phyloP scores from a whole-genome alignment of 2,329 filamentous ascomycete species.

The Didymella segeticola region DNA sequence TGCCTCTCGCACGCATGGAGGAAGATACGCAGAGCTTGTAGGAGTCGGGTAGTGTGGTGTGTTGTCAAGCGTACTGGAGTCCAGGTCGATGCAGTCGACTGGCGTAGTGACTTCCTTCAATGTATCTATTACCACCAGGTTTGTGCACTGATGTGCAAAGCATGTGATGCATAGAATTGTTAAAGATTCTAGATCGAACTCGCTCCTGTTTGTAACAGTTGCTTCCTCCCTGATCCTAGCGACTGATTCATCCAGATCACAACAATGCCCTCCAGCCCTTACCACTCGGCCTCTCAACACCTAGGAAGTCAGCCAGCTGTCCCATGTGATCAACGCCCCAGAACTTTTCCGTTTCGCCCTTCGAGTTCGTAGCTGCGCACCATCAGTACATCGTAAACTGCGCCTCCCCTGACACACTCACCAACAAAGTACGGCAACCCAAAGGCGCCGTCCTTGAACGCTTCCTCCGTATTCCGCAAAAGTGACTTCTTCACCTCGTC shows the following conservation, averaged over 20 bases:
- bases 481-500: conserved; percentile 57
- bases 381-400: background rate
- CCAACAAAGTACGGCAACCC: conserved; percentile 65
- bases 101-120: no score
- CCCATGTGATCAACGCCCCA: conserved; percentile 69
- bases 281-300: conserved; percentile 52
- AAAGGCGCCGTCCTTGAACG: conserved; percentile 63
- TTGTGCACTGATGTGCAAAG: no score
- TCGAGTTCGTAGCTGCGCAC: conserved; percentile 57
- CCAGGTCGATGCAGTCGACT: no score
- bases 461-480: conserved; percentile 57
- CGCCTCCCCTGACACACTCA: conserved; percentile 25
- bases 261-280: conserved; percentile 51
- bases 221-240: no score
- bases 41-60: no score
- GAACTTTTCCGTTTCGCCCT: conserved; percentile 62
- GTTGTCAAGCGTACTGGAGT: no score
- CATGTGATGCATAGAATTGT: no score
- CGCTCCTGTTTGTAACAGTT: no score
- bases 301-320: conserved; percentile 60
- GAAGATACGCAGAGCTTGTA: no score
- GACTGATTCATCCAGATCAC: no score
- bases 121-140: no score
- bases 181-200: no score
- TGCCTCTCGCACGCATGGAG: background rate